phyloP scores from a whole-genome alignment of 2,329 filamentous ascomycete genomes.

The Penicillium sp. region DNA sequence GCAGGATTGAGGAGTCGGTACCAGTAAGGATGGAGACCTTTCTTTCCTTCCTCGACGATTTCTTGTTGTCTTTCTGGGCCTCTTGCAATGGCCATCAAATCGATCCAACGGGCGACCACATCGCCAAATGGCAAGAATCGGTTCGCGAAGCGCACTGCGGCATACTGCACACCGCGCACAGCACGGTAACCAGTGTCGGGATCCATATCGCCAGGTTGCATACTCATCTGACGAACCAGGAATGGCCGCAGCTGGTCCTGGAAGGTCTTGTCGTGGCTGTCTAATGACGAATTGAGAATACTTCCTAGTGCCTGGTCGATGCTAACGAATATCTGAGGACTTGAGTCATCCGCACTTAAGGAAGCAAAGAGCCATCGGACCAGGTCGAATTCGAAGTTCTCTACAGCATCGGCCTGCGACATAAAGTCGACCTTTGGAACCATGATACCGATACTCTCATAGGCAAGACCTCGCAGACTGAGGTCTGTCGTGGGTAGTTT shows the following conservation, averaged over 20 bases:
- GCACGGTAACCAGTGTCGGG: constrained; percentile 42
- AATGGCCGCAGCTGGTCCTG: constrained; percentile 52
- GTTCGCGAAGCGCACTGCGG: constrained; percentile 85
- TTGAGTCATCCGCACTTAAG: constrained; percentile 72
- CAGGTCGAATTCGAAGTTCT: constrained; percentile 50
- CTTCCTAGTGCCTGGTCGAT: constrained; percentile 87
- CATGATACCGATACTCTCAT: constrained; percentile 85
- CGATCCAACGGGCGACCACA: constrained; percentile 78
- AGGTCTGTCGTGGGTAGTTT: constrained; percentile 60
- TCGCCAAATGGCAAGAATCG: constrained; percentile 79
- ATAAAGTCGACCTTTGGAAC: constrained; percentile 50
- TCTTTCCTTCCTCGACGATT: constrained; percentile 82
- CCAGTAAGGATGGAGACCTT: constrained; percentile 79
- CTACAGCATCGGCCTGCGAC: constrained; percentile 28
- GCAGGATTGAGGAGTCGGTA: constrained; percentile 60
- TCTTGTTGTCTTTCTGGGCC: constrained; percentile 68
- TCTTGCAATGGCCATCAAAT: constrained; percentile 74
- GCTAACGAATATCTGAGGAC: constrained; percentile 73
- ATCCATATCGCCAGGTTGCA: constrained; percentile 43
- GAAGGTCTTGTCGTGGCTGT: constrained; percentile 43
- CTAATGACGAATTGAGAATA: constrained; percentile 60
- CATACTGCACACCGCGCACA: constrained; percentile 74
- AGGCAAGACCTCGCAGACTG: constrained; percentile 72
- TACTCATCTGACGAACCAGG: constrained; percentile 66
- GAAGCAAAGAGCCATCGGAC: constrained; percentile 81